These are phyloP conservation scores for Bromus sterilis DNA, from an alignment of 176 grass and related monocot genomes.

Conservation along the genomic window DNA sequence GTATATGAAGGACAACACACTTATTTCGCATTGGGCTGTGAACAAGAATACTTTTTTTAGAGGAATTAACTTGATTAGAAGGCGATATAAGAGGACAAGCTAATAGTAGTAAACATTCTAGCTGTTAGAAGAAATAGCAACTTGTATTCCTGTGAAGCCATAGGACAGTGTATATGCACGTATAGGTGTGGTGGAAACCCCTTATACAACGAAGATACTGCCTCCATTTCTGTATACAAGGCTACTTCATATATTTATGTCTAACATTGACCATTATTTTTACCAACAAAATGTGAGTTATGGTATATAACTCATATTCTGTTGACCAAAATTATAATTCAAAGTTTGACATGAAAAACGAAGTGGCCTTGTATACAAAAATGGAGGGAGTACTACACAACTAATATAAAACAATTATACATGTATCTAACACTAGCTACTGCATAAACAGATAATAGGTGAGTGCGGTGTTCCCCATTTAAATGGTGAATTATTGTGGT, in stretches of 20 bases:
- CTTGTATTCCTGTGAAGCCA: not conserved
- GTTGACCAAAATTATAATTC: too few species aligned
- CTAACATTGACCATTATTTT: too few species aligned
- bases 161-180: not conserved
- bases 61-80: conserved; percentile 1
- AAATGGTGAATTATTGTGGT: not conserved
- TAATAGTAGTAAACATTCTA: not conserved
- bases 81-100: not conserved
- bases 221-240: too few species aligned
- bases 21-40: not conserved
- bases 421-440: not conserved
- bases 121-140: not conserved
- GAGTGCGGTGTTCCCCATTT: not conserved
- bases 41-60: not conserved
- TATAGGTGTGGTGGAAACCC: not conserved
- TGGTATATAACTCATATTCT: too few species aligned
- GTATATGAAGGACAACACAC: not conserved
- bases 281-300: too few species aligned
- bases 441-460: not conserved
- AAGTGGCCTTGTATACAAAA: too few species aligned
- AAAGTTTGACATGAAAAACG: too few species aligned
- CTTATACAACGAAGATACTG: not conserved
- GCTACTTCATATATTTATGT: too few species aligned
- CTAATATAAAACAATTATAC: not conserved
- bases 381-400: too few species aligned